A percentile compares a stretch with the other conserved stretches of the same genome.
Conservation (phyloP, 441 rosid genomes). For the Populus hybrid region DNA sequence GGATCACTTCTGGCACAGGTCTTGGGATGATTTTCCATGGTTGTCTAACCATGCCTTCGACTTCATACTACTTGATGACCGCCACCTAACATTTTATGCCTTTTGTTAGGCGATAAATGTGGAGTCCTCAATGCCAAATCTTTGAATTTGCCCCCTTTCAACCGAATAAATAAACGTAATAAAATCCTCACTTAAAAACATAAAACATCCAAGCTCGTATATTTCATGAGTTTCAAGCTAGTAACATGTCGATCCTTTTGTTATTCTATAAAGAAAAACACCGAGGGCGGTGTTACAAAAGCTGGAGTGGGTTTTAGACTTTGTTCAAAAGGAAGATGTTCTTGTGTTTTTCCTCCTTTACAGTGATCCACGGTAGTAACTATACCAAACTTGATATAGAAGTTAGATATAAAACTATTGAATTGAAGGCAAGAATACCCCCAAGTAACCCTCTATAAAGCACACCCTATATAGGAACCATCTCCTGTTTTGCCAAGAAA, state of each 20-base stretch:
- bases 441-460: slow-evolving; percentile 1
- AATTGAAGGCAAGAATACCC: neutral
- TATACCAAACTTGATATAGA: slow-evolving; percentile 34
- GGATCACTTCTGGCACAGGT: too few species aligned
- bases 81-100: too few species aligned
- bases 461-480: neutral
- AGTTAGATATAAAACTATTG: slow-evolving; percentile 23
- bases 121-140: too few species aligned
- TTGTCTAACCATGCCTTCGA: too few species aligned
- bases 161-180: too few species aligned
- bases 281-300: neutral
- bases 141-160: too few species aligned
- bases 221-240: too few species aligned
- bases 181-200: too few species aligned
- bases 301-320: neutral
- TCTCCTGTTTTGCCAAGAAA: slow-evolving; percentile 6
- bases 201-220: too few species aligned
- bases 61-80: too few species aligned
- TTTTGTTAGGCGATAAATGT: too few species aligned
- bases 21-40: too few species aligned
- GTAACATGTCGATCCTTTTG: neutral
- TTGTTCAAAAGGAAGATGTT: neutral
- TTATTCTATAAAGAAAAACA: neutral
- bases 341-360: neutral
- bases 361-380: neutral